A percentile compares a stretch with the other conserved stretches of the same genome.
Evolutionary conservation across 2,329 filamentous ascomycete species (phyloP).

Genomic region (Emmonsia crescens): DNA sequence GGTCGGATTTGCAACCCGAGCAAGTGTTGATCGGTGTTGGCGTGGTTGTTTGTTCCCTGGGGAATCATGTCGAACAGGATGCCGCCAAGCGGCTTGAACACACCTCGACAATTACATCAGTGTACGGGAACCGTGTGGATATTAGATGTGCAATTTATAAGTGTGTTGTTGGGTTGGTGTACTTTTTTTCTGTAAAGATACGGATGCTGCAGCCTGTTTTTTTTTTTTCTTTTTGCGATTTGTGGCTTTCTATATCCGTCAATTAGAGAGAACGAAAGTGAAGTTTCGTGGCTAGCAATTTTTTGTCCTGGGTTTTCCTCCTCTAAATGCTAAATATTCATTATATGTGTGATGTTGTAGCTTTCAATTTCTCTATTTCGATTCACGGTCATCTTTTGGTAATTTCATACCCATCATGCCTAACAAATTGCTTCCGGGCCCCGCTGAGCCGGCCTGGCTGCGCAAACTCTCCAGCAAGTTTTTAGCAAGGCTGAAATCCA

Average conservation of each 20-base stretch:
- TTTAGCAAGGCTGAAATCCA: slow-evolving; percentile 78
- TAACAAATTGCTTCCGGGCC: slow-evolving; percentile 78
- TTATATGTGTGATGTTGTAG: background rate
- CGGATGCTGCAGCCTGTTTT: background rate
- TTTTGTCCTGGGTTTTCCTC: background rate
- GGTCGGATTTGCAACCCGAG: no score
- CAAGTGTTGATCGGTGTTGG: background rate
- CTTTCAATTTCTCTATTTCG: background rate
- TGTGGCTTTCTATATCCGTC: background rate
- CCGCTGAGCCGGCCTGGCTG: slow-evolving; percentile 72
- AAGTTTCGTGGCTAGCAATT: background rate
- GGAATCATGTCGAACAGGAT: background rate
- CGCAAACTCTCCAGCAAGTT: slow-evolving; percentile 92
- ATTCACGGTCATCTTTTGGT: slow-evolving; percentile 57
- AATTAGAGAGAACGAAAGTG: background rate
- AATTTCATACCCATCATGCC: slow-evolving; percentile 74
- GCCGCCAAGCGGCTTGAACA: background rate
- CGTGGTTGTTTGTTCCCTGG: background rate
- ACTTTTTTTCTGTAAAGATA: background rate
- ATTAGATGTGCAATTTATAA: background rate
- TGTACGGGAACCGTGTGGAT: background rate
- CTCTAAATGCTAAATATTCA: background rate
- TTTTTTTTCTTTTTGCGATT: background rate
- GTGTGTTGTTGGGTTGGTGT: background rate
- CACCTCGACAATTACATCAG: background rate